Base-by-base conservation (phyloP, 1,139 yeast species). In the Geotrichum australiense region DNA sequence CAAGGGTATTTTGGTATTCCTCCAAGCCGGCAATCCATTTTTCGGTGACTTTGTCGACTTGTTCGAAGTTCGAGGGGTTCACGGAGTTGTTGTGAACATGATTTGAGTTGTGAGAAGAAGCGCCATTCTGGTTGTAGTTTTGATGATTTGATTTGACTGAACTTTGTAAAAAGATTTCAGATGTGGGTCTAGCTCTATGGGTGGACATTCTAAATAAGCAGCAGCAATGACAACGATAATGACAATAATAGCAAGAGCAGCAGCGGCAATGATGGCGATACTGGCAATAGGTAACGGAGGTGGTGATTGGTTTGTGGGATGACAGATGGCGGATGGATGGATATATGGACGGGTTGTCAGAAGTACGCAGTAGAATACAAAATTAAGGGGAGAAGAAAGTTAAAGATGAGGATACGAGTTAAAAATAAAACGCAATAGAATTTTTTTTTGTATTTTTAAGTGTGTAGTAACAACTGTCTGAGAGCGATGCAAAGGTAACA, bases 11-110 rank as follows among this genome's bases (percentile, higher is more conserved):
- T 43, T 61, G 61, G 46, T 60, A 61, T 34, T 57, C 48, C 41
- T 58, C 62, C 35, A 61, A 47, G 46, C 61, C 65, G 6, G 62
- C 63, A 39, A 61, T 52, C 61, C 63, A 59, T 31, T 59, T 53
- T 33, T 60, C 63, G 15, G 60, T 53, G 4, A 55, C 59, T 24
- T 48, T 48, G 40, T 53, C 58, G 41, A 47, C 44, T 37, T 48
- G 49, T 23, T 47, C 54, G 12, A 46, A 51, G 10, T 37, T 32
- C 5, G 42, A 3, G 20, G 28, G 25, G 25, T 35, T 33, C 22
- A 14, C n/a, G n/a, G n/a, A n/a, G n/a, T n/a, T n/a, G n/a, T n/a
- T n/a, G n/a, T n/a, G n/a, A n/a, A n/a, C n/a, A n/a, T n/a, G n/a
- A n/a, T 14, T 15, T 29, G 20, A 10, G 14, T 29, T 5, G 19